Conservation (phyloP, 176 grass and related monocot species). For the Oryza nivara region DNA sequence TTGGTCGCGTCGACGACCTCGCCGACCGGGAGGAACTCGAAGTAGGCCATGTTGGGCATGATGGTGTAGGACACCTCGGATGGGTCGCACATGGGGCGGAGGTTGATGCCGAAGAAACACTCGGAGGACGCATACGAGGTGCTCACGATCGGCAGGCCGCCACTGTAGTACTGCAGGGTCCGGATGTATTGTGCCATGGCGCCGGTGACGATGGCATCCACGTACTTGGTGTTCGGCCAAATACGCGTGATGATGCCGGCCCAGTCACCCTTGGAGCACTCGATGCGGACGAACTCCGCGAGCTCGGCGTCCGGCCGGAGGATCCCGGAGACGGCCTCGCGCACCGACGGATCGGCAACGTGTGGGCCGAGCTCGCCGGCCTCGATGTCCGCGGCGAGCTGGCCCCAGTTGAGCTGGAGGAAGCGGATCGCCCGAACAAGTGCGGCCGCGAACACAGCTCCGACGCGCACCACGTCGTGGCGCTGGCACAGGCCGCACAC, state of each 20-base stretch:
- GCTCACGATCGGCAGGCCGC: conserved; percentile 53
- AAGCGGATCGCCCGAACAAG: background rate
- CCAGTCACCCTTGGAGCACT: background rate
- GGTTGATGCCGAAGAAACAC: conserved; percentile 58
- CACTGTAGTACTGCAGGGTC: conserved; percentile 55
- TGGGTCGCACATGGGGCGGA: conserved; percentile 50
- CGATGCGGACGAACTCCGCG: background rate
- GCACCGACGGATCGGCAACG: background rate
- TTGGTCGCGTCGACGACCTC: background rate
- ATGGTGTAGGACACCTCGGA: conserved; percentile 32
- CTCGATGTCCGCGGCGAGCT: background rate
- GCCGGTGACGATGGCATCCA: conserved; percentile 62
- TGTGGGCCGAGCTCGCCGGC: background rate
- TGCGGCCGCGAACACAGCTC: conserved; percentile 41
- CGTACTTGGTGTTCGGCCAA: conserved; percentile 63
- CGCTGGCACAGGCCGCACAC: conserved; percentile 57
- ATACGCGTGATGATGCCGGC: background rate
- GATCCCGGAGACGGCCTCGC: background rate
- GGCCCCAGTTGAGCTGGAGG: background rate
- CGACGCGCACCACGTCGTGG: conserved; percentile 48
- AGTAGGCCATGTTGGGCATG: background rate
- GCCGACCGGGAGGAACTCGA: background rate
- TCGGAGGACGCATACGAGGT: conserved; percentile 59
- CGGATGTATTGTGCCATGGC: conserved; percentile 63
- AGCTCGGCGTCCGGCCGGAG: background rate